Evolutionary conservation across 2,329 filamentous ascomycete species (phyloP), one percentile per base, ranked within the genome.

Genomic region (Stylonectria norvegica): DNA sequence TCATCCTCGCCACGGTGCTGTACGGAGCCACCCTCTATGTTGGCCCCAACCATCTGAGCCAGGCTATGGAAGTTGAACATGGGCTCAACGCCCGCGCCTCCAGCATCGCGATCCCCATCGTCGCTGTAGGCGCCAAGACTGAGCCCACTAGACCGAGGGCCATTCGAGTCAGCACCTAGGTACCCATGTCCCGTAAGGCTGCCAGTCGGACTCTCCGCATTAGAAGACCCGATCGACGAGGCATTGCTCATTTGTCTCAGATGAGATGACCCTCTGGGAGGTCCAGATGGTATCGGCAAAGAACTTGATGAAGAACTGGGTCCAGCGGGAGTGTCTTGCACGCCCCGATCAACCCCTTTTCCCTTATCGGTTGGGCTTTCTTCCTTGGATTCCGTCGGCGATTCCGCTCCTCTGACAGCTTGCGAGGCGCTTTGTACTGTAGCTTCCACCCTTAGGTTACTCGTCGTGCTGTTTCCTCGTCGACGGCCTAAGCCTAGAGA

Each of bases 1-100:
- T 56, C 55, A 42, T 61, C 49, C 35, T 56, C 55, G 42, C 61
- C 49, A 38, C 47, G 31, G 40, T 57, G 58, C 1, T 65, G 62
- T 0, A 14, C 8, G 8, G 70, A 45, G 6, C 50, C 71, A 27
- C 72, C 62, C 30, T 79, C 76, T 22, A 80, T 66, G 33, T 77
- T 72, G 6, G 79, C 80, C 0, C 83, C 86, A 20, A 96, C 86
- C 61, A 94, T 87, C 47, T 88, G 86, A 2, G 88, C 86, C 16
- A 97, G 69, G 52, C 89, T 95, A 40, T 82, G 76, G 60, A 96
- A 96, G 62, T 95, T 96, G 65, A 95, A 93, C 78, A 95, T 81
- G 3, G 89, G 80, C 59, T 96, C 90, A 39, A 70, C 49, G 11
- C 73, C 71, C 4, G 73, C 69, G 17, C 72, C 52, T 33, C 73